Conservation (phyloP, 129 eudicot genomes). For the Ambrosia trifida region DNA sequence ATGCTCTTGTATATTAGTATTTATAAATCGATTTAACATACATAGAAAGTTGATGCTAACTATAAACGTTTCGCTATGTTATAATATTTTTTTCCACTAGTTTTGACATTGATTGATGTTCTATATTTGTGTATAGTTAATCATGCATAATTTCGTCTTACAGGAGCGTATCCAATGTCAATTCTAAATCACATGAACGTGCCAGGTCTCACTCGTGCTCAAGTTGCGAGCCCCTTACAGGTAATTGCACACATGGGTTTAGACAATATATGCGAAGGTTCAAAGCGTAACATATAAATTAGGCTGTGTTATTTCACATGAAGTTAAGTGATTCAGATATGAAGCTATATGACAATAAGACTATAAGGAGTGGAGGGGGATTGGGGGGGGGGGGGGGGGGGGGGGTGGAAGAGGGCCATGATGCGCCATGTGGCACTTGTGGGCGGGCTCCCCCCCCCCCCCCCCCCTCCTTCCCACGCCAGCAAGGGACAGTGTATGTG, state of each 20-base stretch:
- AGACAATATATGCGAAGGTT: neutral
- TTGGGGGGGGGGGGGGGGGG: too few relatives aligned
- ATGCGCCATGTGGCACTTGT: too few relatives aligned
- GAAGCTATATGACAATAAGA: too few relatives aligned
- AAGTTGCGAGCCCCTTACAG: slow-evolving; percentile 28
- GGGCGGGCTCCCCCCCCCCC: too few relatives aligned
- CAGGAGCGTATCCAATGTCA: slow-evolving; percentile 16
- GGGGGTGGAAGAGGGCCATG: too few relatives aligned
- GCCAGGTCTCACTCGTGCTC: slow-evolving; percentile 19
- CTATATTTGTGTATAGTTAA: neutral
- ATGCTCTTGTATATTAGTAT: neutral
- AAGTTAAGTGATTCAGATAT: too few relatives aligned
- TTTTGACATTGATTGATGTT: neutral
- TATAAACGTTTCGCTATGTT: neutral
- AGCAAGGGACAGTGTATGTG: too few relatives aligned
- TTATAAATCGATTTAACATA: neutral
- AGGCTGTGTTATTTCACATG: too few relatives aligned
- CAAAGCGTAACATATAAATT: too few relatives aligned
- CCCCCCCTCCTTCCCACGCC: too few relatives aligned
- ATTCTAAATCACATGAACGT: neutral
- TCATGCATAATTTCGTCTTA: neutral
- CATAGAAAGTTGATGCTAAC: neutral
- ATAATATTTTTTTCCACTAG: neutral
- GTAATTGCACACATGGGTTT: neutral
- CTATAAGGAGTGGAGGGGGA: too few relatives aligned